phyloP scores from a whole-genome alignment of 2,329 filamentous ascomycete species.

The Fusarium compactum region DNA sequence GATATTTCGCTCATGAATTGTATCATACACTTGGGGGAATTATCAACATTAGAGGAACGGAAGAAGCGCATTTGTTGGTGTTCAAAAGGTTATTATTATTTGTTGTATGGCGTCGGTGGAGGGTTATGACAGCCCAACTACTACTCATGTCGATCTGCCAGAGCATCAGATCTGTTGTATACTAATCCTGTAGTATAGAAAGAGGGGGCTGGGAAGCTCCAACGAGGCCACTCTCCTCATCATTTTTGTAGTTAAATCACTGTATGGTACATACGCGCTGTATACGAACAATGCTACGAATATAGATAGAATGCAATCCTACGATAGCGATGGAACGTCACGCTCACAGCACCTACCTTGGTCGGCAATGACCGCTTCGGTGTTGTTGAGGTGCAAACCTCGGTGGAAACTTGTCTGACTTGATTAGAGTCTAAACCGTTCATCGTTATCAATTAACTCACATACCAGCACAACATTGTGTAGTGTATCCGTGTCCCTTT shows the following conservation, averaged over 20 bases:
- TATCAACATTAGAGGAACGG: constrained; percentile 44
- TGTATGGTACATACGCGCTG: constrained; percentile 5
- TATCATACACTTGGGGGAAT: constrained; percentile 39
- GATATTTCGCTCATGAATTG: constrained; percentile 51
- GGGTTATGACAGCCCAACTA: constrained; percentile 41
- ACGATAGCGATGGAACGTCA: constrained; percentile 14
- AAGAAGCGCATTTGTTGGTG: constrained; percentile 54
- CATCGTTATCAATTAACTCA: constrained; percentile 50
- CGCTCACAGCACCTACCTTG: constrained; percentile 37
- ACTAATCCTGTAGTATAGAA: constrained; percentile 51
- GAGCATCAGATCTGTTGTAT: constrained; percentile 48
- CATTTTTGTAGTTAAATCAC: constrained; percentile 34
- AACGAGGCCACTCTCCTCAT: constrained; percentile 54
- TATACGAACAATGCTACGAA: constrained; percentile 20
- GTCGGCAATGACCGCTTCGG: constrained; percentile 14
- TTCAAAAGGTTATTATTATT: constrained; percentile 53
- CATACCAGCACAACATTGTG: constrained; percentile 43
- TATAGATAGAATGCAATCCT: constrained; percentile 15
- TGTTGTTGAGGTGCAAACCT: constrained; percentile 18
- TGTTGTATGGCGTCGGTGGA: constrained; percentile 49
- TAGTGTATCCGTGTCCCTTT: constrained; percentile 28
- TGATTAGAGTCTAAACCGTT: constrained; percentile 50
- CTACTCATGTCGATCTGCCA: constrained; percentile 47
- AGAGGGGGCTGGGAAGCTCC: constrained; percentile 46
- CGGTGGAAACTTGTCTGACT: constrained; percentile 40